Base-by-base conservation (phyloP, 306 rosid species). In the Rosa multiflora region DNA sequence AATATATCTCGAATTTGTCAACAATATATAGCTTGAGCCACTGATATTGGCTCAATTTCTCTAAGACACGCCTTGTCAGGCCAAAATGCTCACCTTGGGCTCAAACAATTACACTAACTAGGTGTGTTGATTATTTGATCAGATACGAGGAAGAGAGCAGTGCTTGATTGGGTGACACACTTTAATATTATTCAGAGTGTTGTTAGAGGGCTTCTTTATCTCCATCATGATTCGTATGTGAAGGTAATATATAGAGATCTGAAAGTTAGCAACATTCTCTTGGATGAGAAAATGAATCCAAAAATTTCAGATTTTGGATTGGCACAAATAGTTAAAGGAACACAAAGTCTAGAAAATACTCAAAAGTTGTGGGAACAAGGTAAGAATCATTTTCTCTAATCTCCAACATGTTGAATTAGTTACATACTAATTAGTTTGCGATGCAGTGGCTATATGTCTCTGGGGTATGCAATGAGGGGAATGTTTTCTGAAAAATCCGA, bases 241-340 rank as follows among this genome's bases (percentile, higher is more conserved):
- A 63, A 39, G 56, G 13, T 82, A 32, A 77, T 82, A 52, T 82
- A 82, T 11, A 74, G 85, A 66, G 85, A 77, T 72, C 51, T 82
- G 21, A 82, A 82, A n/a, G 85, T 42, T 9, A 82, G 85, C 23
- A 78, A 82, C 21, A 78, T 82, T 73, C 82, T 82, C 40, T 56
- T 82, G 56, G 79, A 82, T 67, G 82, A 46, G 40, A 56, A 82
- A 6, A 85, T 85, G 83, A 85, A 85, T 17, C 66, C 85, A 21
- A 85, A 85, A 71, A 82, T 85, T 12, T 85, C 77, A 6, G 83
- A 83, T 81, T 86, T 83, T 70, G 87, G 89, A 49, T 53, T 83
- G 76, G 73, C 89, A 47, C 64, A 72, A 14, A 68, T 78, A 0
- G 58, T 86, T 18, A 23, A 74, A 70, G 82, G 70, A 3, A 32